Evolutionary conservation across 495 filamentous ascomycete species (phyloP), one percentile per base, ranked within the genome.

Genomic region (Parmelia sp.): DNA sequence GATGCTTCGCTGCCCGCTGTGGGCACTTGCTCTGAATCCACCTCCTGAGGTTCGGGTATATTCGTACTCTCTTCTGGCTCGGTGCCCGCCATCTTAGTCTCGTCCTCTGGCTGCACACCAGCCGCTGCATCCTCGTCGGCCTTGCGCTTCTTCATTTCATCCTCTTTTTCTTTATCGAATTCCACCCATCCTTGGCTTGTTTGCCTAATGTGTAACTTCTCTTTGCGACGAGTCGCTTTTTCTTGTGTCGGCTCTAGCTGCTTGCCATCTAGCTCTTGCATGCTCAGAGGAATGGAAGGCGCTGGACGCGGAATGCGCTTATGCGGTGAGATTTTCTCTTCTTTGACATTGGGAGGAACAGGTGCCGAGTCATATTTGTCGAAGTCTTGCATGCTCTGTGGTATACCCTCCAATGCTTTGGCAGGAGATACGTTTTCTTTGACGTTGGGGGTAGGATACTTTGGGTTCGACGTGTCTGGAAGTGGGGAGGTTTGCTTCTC

Each of bases 181-280:
- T 63, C 61, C 29, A 40, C 35, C 60, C 53, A 67, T 12, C 55
- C 65, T 56, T 45, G 37, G n/a, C 40, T 49, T 9, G 57, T 63
- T 36, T 55, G 56, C 17, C 47, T 37, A 7, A 67, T 59, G 19
- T 49, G 23, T 0, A 64, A 61, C 11, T 55, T 64, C n/a, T 59
- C 44, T 44, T 55, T 63, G 15, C 55, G 63, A 6, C 65, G 65
- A 31, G 14, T 12, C 47, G 61, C 9, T 17, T 58, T 27, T 33
- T 60, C 44, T 29, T 45, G 42, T 40, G 61, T 55, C 37, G 59
- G 31, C 45, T 63, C 61, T 14, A 47, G 27, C 23, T 64, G 11
- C 19, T 31, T 45, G 3, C 27, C 27, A 57, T 63, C 12, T 0
- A 23, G 56, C 36, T 55, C 55, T 31, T 42, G 61, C 31, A 44